Conservation (phyloP, 441 rosid genomes). For the Iberis amara region DNA sequence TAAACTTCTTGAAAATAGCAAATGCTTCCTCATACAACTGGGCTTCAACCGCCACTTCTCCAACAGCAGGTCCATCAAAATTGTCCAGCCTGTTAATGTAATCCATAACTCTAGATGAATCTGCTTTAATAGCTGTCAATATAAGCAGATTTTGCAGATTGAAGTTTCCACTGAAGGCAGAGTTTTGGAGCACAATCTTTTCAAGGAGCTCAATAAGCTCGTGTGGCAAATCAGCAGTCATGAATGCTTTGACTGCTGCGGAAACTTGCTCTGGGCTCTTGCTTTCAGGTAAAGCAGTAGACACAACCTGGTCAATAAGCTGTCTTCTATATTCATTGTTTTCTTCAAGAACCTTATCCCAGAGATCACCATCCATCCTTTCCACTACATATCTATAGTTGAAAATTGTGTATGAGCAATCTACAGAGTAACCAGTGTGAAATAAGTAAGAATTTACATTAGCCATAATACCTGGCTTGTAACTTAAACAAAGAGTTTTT, state of each 20-base stretch:
- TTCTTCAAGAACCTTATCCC: slow-evolving; percentile 95
- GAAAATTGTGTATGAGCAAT: slow-evolving; percentile 18
- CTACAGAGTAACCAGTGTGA: slow-evolving; percentile 15
- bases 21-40: slow-evolving; percentile 89
- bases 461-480: slow-evolving; percentile 79
- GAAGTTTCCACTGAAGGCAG: slow-evolving; percentile 99
- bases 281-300: slow-evolving; percentile 99
- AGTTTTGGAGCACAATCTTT: slow-evolving; percentile 98
- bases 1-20: slow-evolving; percentile 94
- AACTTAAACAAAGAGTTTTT: slow-evolving; percentile 91
- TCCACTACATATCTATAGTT: slow-evolving; percentile 90
- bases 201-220: slow-evolving; percentile 99
- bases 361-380: slow-evolving; percentile 94
- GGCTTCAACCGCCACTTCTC: slow-evolving; percentile 95
- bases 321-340: slow-evolving; percentile 90
- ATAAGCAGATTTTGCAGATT: slow-evolving; percentile 96
- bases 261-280: slow-evolving; percentile 99
- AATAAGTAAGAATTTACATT: neutral
- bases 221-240: slow-evolving; percentile 99
- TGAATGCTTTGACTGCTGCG: slow-evolving; percentile 98
- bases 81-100: slow-evolving; percentile 93
- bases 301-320: slow-evolving; percentile 98
- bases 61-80: slow-evolving; percentile 99
- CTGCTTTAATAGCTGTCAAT: slow-evolving; percentile 97
- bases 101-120: slow-evolving; percentile 98